Percentiles rank a stretch among this genome's conserved stretches.
Evolutionary conservation across 768 basidiomycete genomes (phyloP).

Genomic region (Floccularia luteovirens): DNA sequence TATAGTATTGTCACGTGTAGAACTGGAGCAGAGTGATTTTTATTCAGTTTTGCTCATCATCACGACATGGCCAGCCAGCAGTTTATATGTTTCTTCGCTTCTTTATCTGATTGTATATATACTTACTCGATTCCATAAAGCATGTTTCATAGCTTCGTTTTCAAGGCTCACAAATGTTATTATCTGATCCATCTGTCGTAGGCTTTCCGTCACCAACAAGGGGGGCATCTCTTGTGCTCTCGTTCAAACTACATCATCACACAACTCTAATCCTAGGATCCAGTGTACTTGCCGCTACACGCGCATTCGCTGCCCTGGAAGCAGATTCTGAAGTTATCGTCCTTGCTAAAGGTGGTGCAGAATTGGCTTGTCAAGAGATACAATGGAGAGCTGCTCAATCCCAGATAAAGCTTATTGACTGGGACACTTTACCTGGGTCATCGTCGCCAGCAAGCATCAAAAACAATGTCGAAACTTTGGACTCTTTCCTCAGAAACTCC

Average conservation of each 20-base stretch:
- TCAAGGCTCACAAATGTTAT: no score
- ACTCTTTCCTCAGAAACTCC: constrained; percentile 31
- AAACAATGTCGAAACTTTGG: constrained; percentile 37
- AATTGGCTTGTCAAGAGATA: constrained; percentile 61
- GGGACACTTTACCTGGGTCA: constrained; percentile 33
- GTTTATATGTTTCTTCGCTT: no score
- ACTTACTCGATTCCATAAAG: no score
- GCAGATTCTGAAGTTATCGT: constrained; percentile 68
- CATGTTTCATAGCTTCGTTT: no score
- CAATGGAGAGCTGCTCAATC: constrained; percentile 48
- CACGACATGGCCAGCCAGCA: no score
- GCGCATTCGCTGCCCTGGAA: constrained; percentile 77
- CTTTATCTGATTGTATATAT: no score
- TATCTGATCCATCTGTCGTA: no score
- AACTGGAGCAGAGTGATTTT: not conserved
- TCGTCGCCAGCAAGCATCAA: constrained; percentile 20
- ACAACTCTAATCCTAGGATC: constrained; percentile 70
- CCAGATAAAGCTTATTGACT: constrained; percentile 54
- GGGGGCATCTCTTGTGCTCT: constrained; percentile 75
- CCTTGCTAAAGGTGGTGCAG: constrained; percentile 41
- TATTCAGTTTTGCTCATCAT: no score
- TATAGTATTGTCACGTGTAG: not conserved
- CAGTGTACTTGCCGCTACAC: constrained; percentile 73
- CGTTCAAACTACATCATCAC: constrained; percentile 53
- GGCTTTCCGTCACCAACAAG: constrained; percentile 31